Evolutionary conservation across 495 filamentous ascomycete genomes (phyloP), one percentile per base, ranked within the genome.

Genomic region (Penicillium atrosanguineum): DNA sequence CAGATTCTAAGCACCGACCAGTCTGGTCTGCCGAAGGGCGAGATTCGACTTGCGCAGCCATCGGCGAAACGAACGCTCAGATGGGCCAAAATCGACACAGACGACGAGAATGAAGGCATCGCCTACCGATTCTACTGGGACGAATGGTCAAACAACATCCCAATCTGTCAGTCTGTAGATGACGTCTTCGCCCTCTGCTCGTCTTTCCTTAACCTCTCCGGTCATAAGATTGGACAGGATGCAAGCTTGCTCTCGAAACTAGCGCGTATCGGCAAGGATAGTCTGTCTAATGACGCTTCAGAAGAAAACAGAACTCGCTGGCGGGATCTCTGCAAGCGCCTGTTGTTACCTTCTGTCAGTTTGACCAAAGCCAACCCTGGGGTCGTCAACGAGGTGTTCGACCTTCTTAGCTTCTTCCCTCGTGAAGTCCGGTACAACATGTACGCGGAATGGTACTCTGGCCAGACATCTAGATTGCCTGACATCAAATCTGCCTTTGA

Each of bases 41-140:
- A 80, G 42, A 67, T 93, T 31, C 83, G 79, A 44, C 68, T 88
- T 21, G 64, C 61, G 7, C 71, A 84, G 16, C 72, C 79, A 4
- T 70, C 81, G 0, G 61, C 81, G 37, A 82, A 83, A 36, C 86
- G 87, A 60, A 77, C 80, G 6, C 65, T 93, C 46, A 80, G 84
- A 49, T 95, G 90, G 90, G 86, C 90, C 18, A 83, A 86, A 57
- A 76, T 90, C 14, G 91, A 96, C 52, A 83, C 82, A 55, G 79
- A 79, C 45, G 90, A 91, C 55, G 81, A 77, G 6, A 82, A 80
- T 37, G 88, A 91, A 61, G 86, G 85, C 7, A 80, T 77, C 5
- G 82, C 85, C 44, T 96, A 95, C 63, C 81, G 87, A 23, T 97
- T 95, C 67, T 99, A 97, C 70, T 96, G 91, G 85, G 93, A 97